Evolutionary conservation across 306 rosid species (phyloP).

Genomic region (Myrica gale): DNA sequence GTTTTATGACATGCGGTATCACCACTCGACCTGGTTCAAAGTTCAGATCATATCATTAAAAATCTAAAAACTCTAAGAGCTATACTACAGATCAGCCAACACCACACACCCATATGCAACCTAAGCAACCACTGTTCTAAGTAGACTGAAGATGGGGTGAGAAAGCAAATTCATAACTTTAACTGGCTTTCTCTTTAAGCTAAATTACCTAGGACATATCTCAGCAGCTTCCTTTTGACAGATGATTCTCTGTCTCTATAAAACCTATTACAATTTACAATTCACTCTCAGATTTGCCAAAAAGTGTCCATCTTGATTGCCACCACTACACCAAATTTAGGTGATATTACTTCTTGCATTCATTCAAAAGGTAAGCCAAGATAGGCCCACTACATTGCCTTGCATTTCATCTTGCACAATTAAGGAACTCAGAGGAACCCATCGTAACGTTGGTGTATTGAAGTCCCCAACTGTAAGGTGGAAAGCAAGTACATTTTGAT

Average conservation of each 20-base stretch:
- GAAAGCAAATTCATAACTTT: background rate
- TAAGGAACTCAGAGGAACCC: background rate
- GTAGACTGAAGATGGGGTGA: background rate
- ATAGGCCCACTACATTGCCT: background rate
- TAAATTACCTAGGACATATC: background rate
- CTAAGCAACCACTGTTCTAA: background rate
- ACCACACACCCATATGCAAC: background rate
- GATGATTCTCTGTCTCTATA: background rate
- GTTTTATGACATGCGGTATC: no score
- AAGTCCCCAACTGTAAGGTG: background rate
- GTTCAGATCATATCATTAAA: no score
- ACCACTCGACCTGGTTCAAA: no score
- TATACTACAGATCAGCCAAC: background rate
- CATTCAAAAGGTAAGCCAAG: background rate
- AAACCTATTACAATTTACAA: background rate
- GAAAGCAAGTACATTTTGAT: background rate
- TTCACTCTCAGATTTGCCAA: background rate
- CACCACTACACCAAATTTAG: conserved; percentile 1
- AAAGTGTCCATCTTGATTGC: background rate
- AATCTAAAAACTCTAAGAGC: background rate
- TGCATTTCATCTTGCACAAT: background rate
- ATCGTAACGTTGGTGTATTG: background rate
- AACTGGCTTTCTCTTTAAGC: background rate
- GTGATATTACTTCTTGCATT: background rate
- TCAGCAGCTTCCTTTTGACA: background rate